These are phyloP conservation scores for Manihot esculenta DNA, from an alignment of 441 rosid species.

Conservation along the genomic window DNA sequence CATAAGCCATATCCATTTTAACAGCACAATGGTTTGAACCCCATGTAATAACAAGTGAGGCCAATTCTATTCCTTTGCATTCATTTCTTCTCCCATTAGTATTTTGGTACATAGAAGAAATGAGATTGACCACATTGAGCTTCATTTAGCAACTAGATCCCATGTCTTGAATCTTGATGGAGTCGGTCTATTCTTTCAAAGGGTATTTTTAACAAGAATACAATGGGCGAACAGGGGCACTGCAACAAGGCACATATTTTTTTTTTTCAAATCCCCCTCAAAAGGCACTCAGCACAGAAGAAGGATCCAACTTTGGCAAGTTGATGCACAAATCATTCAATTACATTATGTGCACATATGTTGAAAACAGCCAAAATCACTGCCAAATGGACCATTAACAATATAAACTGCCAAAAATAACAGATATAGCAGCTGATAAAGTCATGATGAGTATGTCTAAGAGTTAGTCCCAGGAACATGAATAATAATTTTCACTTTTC, in stretches of 20 bases:
- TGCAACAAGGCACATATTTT: background rate
- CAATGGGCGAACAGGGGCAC: background rate
- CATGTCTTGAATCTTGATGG: background rate
- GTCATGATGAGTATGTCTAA: too few relatives aligned
- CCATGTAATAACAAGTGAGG: background rate
- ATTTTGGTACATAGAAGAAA: background rate
- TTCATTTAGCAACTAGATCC: background rate
- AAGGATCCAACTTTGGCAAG: background rate
- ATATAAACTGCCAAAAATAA: background rate
- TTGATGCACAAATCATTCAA: background rate
- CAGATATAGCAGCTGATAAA: background rate
- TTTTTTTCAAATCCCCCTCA: background rate
- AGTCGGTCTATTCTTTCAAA: background rate
- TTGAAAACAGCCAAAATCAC: background rate
- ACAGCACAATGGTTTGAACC: background rate
- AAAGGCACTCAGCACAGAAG: background rate
- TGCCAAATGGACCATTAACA: background rate
- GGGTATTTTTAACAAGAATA: background rate
- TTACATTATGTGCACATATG: background rate
- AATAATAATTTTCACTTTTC: background rate
- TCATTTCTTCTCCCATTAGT: background rate
- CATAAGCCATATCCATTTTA: background rate
- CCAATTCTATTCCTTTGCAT: background rate
- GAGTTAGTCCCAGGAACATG: background rate
- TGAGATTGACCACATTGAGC: background rate